Percentiles rank a stretch among this genome's conserved stretches.
Conservation (phyloP, 1,284 basidiomycete species). For the Dichomitus squalens region DNA sequence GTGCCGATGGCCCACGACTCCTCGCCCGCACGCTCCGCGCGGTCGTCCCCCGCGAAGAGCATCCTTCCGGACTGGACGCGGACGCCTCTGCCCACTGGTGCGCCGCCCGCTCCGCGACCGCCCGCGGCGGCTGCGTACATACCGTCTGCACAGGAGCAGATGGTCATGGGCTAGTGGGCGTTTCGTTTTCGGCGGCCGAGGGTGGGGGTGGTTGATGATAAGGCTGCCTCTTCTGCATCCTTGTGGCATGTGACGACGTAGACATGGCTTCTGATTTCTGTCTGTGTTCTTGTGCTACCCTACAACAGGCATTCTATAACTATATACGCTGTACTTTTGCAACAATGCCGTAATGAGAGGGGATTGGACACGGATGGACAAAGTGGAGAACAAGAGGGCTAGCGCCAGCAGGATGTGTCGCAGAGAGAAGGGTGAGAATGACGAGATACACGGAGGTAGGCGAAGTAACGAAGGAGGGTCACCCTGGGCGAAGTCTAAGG, state of each 20-base stretch:
- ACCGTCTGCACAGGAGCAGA: slow-evolving; percentile 33
- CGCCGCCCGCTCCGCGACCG: slow-evolving; percentile 52
- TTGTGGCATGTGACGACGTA: too few species aligned
- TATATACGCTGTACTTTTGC: slow-evolving; percentile 25
- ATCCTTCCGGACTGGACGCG: slow-evolving; percentile 83
- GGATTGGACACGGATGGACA: neutral
- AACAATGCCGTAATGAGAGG: neutral
- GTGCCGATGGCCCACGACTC: slow-evolving; percentile 27
- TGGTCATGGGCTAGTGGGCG: slow-evolving; percentile 26
- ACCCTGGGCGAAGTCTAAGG: neutral
- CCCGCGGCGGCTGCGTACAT: slow-evolving; percentile 13
- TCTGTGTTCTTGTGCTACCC: slow-evolving; percentile 11
- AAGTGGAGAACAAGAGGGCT: neutral
- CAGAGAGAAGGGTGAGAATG: too few species aligned
- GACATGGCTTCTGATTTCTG: neutral
- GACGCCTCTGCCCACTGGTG: slow-evolving; percentile 57
- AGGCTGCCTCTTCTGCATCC: too few species aligned
- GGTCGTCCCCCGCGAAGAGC: slow-evolving; percentile 32
- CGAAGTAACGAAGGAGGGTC: too few species aligned
- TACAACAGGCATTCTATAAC: slow-evolving; percentile 20
- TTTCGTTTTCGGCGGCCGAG: neutral
- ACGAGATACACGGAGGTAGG: too few species aligned
- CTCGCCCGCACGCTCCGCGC: slow-evolving; percentile 21
- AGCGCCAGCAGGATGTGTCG: neutral
- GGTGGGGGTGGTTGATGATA: neutral